Evolutionary conservation across 768 basidiomycete genomes (phyloP).

Genomic region (Gyrodon lividus): DNA sequence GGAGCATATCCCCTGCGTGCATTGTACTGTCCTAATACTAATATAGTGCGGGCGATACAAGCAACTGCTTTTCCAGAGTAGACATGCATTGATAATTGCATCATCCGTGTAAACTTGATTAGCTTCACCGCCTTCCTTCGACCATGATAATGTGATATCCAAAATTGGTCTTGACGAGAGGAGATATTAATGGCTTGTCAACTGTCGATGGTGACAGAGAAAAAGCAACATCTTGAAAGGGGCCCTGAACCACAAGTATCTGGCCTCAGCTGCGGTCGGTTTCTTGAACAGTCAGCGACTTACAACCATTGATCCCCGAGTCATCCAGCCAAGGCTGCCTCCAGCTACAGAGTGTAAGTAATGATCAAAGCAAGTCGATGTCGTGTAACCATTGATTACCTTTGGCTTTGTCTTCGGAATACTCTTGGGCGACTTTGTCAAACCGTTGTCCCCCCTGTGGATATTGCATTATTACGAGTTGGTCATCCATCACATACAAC

Average conservation of each 20-base stretch:
- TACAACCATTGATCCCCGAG: constrained; percentile 81
- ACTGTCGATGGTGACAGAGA: constrained; percentile 74
- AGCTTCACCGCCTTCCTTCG: constrained; percentile 64
- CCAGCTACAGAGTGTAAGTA: constrained; percentile 50
- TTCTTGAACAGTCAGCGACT: constrained; percentile 18
- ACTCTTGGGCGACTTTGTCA: constrained; percentile 87
- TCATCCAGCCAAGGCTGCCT: constrained; percentile 87
- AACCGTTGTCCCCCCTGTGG: constrained; percentile 74
- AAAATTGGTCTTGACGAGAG: constrained; percentile 78
- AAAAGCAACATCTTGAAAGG: constrained; percentile 90
- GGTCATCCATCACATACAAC: neutral
- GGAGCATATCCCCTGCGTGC: neutral
- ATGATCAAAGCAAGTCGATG: neutral
- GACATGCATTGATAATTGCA: constrained; percentile 10
- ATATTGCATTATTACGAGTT: neutral
- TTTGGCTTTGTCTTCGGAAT: constrained; percentile 91
- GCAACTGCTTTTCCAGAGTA: constrained; percentile 4
- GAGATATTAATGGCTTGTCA: constrained; percentile 71
- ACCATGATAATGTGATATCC: constrained; percentile 94
- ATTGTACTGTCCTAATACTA: neutral
- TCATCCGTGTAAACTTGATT: constrained; percentile 13
- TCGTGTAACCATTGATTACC: constrained; percentile 35
- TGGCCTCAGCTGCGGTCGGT: constrained; percentile 1
- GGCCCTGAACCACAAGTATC: constrained; percentile 37
- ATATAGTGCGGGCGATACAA: neutral